These are phyloP conservation scores for Alternaria sp. DNA, from an alignment of 2,329 filamentous ascomycete species.

Conservation along the genomic window DNA sequence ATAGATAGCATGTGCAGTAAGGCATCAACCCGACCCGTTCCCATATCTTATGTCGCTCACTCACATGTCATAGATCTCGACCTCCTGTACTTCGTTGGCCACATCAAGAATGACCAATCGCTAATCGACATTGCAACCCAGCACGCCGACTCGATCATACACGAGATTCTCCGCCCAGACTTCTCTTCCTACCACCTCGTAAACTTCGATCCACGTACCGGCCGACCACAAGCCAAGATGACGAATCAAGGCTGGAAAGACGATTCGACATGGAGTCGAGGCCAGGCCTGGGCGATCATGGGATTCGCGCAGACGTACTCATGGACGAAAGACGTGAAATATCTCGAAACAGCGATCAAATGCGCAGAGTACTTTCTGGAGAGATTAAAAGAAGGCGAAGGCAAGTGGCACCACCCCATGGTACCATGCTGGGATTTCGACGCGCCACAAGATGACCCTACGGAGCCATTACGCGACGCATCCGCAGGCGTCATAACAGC, in stretches of 20 bases:
- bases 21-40: background rate
- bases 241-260: conserved; percentile 60
- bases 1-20: conserved; percentile 55
- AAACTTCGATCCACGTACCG: conserved; percentile 56
- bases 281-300: conserved; percentile 60
- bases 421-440: conserved; percentile 63
- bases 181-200: conserved; percentile 56
- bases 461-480: conserved; percentile 47
- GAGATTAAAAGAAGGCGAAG: conserved; percentile 48
- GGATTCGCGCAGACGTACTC: conserved; percentile 58
- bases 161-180: conserved; percentile 46
- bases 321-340: conserved; percentile 57
- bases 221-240: conserved; percentile 55
- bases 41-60: background rate
- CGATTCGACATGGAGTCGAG: conserved; percentile 57
- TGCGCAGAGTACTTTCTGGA: conserved; percentile 58
- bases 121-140: conserved; percentile 50
- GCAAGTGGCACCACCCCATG: conserved; percentile 35
- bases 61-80: conserved; percentile 45
- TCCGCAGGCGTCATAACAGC: conserved; percentile 54
- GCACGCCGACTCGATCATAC: conserved; percentile 50
- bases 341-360: conserved; percentile 55
- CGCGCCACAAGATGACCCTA: conserved; percentile 53
- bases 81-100: conserved; percentile 50
- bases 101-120: conserved; percentile 36